Evolutionary conservation across 2,329 filamentous ascomycete species (phyloP).

Genomic region (Clarireedia sp.): DNA sequence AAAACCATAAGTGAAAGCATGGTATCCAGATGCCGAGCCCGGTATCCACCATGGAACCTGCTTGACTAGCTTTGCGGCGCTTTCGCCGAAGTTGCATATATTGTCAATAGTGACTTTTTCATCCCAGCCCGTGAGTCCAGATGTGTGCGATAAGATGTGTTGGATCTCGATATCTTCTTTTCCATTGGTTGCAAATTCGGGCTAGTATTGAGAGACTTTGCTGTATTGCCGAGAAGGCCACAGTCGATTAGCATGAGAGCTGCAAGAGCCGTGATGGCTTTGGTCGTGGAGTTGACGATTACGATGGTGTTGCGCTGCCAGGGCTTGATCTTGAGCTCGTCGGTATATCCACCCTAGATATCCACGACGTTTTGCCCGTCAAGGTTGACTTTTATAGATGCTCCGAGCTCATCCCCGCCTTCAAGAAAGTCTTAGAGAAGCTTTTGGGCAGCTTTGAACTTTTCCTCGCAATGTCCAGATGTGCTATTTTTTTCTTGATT

Average conservation of each 20-base stretch:
- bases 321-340: slow-evolving; percentile 24
- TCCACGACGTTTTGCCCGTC: slow-evolving; percentile 37
- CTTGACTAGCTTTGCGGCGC: slow-evolving; percentile 24
- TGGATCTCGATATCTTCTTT: neutral
- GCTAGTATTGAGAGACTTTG: neutral
- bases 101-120: neutral
- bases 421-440: slow-evolving; percentile 32
- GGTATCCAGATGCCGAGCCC: slow-evolving; percentile 37
- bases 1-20: slow-evolving; percentile 34
- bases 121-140: neutral
- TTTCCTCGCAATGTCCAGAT: slow-evolving; percentile 32
- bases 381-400: slow-evolving; percentile 36
- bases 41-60: slow-evolving; percentile 39
- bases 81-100: neutral
- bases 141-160: neutral
- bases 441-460: slow-evolving; percentile 31
- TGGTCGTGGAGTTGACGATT: slow-evolving; percentile 36
- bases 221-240: neutral
- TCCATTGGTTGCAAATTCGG: neutral
- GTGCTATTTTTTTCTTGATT: slow-evolving; percentile 3
- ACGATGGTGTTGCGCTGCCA: slow-evolving; percentile 34
- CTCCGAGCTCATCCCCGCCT: slow-evolving; percentile 36
- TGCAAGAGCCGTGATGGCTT: slow-evolving; percentile 28
- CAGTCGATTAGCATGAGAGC: neutral
- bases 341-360: slow-evolving; percentile 36